Evolutionary conservation across 1,284 basidiomycete species (phyloP).

Genomic region (Trametes hirsuta): DNA sequence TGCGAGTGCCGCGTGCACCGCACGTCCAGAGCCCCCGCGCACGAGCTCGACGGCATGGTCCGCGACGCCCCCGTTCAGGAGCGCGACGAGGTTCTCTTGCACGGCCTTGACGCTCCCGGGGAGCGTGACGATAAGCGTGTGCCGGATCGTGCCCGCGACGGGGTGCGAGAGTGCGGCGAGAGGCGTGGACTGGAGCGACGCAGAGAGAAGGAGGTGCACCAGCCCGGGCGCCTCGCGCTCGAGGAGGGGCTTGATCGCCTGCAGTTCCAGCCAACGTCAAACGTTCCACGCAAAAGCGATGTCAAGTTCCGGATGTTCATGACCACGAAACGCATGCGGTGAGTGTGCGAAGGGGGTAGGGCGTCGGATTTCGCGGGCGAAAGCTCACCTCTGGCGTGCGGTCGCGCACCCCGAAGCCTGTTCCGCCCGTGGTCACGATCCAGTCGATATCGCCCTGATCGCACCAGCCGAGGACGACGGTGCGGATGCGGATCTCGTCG

Average conservation of each 20-base stretch:
- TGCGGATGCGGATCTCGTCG: conserved; percentile 55
- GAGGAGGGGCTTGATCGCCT: conserved; percentile 76
- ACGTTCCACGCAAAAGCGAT: conserved; percentile 3
- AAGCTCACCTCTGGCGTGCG: conserved; percentile 74
- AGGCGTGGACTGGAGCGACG: conserved; percentile 76
- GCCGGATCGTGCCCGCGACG: conserved; percentile 71
- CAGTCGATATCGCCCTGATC: conserved; percentile 56
- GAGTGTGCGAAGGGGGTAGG: not conserved
- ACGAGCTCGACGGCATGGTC: conserved; percentile 79
- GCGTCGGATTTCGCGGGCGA: not conserved
- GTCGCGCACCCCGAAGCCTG: conserved; percentile 82
- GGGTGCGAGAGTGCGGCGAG: conserved; percentile 83
- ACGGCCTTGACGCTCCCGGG: conserved; percentile 88
- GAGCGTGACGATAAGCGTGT: conserved; percentile 76
- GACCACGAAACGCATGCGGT: not conserved
- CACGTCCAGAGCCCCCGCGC: conserved; percentile 66
- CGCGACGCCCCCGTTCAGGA: conserved; percentile 61
- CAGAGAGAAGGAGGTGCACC: conserved; percentile 73
- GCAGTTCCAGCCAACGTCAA: not conserved
- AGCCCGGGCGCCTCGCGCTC: conserved; percentile 78
- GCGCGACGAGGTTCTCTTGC: conserved; percentile 70
- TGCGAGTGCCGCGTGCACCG: conserved; percentile 51
- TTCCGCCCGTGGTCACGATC: conserved; percentile 85
- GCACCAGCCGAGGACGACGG: conserved; percentile 50
- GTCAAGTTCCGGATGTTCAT: not conserved